A percentile compares a stretch with the other conserved stretches of the same genome.
phyloP scores from a whole-genome alignment of 768 basidiomycete genomes.

The Lentinula aciculospora region DNA sequence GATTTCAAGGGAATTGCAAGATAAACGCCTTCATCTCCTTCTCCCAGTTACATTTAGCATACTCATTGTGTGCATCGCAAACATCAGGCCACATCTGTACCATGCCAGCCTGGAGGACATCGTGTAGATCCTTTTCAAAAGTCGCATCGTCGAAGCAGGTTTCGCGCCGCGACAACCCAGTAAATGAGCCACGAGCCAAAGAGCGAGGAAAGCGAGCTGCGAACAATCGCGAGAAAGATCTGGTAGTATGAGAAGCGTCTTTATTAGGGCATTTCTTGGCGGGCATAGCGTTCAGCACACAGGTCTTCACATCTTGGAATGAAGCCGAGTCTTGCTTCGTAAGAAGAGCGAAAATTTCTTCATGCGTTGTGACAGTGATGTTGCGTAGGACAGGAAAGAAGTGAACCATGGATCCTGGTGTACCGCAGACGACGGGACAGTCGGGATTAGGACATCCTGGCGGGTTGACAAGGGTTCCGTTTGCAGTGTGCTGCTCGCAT shows the following conservation, averaged over 20 bases:
- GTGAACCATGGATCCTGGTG: conserved; percentile 75
- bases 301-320: conserved; percentile 26
- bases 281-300: neutral
- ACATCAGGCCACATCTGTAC: conserved; percentile 22
- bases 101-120: conserved; percentile 15
- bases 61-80: conserved; percentile 32
- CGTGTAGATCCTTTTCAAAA: neutral
- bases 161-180: neutral
- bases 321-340: conserved; percentile 30
- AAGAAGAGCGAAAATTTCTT: conserved; percentile 25
- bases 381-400: conserved; percentile 45
- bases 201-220: neutral
- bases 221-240: neutral
- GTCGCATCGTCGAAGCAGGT: neutral
- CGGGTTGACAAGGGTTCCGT: conserved; percentile 32
- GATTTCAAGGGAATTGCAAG: conserved; percentile 50
- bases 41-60: conserved; percentile 59
- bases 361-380: conserved; percentile 44
- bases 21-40: conserved; percentile 55
- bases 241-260: neutral
- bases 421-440: conserved; percentile 75
- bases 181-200: neutral
- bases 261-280: neutral
- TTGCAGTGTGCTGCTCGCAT: conserved; percentile 47
- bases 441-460: conserved; percentile 74